Conservation (phyloP, 768 basidiomycete species). For the Auriculariales sp. region DNA sequence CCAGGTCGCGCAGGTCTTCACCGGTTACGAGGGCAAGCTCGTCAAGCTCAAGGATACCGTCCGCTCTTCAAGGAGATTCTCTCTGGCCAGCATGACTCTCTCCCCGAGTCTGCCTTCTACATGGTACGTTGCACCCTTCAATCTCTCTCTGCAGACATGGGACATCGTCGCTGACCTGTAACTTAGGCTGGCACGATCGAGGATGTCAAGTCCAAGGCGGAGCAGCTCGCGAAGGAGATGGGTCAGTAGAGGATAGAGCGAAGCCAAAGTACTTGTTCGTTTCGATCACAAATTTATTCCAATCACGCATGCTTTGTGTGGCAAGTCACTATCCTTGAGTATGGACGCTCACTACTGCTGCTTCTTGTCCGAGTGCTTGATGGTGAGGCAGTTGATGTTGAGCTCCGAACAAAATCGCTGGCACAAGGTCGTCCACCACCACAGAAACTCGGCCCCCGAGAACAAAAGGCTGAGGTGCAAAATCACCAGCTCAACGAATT, state of each 20-base stretch:
- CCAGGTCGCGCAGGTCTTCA: slow-evolving; percentile 99
- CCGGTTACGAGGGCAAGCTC: slow-evolving; percentile 95
- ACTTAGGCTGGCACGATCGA: slow-evolving; percentile 76
- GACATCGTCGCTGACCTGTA: slow-evolving; percentile 2
- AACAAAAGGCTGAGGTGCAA: neutral
- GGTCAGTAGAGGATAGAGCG: slow-evolving; percentile 16
- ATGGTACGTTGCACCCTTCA: slow-evolving; percentile 41
- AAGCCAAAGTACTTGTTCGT: slow-evolving; percentile 54
- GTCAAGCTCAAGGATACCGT: slow-evolving; percentile 93
- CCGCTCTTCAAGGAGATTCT: slow-evolving; percentile 99
- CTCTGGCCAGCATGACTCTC: slow-evolving; percentile 68
- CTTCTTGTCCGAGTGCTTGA: slow-evolving; percentile 1
- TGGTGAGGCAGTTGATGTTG: slow-evolving; percentile 6
- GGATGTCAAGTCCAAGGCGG: slow-evolving; percentile 94
- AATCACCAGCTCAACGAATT: neutral
- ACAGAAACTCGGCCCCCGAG: slow-evolving; percentile 4
- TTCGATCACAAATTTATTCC: neutral
- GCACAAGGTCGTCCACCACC: slow-evolving; percentile 5
- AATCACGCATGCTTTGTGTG: neutral
- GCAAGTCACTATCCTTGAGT: neutral
- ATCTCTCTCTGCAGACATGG: neutral
- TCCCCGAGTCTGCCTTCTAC: slow-evolving; percentile 97
- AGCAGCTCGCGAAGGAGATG: slow-evolving; percentile 94
- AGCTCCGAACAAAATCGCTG: slow-evolving; percentile 1
- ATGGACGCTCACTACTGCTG: neutral